Percentiles rank a stretch among this genome's conserved stretches.
phyloP scores from a whole-genome alignment of 768 basidiomycete genomes.

The Mycena haematopus region DNA sequence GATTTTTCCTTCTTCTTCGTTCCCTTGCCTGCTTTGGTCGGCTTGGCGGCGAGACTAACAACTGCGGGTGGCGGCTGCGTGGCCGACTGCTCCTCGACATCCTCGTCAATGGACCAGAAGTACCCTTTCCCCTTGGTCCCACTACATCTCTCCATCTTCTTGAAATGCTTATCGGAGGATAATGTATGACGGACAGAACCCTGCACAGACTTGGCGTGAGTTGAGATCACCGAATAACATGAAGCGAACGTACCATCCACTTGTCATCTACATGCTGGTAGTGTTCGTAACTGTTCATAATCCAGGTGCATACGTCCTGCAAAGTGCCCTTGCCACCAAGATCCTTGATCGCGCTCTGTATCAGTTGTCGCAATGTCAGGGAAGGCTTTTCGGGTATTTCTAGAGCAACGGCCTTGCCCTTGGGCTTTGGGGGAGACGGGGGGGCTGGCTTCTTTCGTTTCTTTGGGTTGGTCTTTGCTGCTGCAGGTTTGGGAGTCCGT shows the following conservation, averaged over 20 bases:
- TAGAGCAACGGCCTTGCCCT: slow-evolving; percentile 48
- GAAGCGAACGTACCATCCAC: slow-evolving; percentile 78
- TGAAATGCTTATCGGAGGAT: slow-evolving; percentile 91
- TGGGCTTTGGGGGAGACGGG: slow-evolving; percentile 51
- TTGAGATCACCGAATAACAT: slow-evolving; percentile 16
- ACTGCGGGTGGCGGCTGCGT: slow-evolving; percentile 35
- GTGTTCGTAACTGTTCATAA: slow-evolving; percentile 87
- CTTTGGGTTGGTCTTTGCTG: slow-evolving; percentile 59
- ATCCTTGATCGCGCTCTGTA: slow-evolving; percentile 85
- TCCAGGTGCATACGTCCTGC: slow-evolving; percentile 93
- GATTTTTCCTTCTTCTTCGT: slow-evolving; percentile 59
- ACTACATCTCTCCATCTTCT: slow-evolving; percentile 85
- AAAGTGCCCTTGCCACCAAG: slow-evolving; percentile 87
- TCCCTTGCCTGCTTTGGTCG: slow-evolving; percentile 35
- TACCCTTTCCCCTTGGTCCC: slow-evolving; percentile 92
- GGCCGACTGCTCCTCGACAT: slow-evolving; percentile 55
- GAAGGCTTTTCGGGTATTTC: slow-evolving; percentile 90
- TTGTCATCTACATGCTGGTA: slow-evolving; percentile 87
- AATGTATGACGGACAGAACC: slow-evolving; percentile 95
- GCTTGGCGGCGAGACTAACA: slow-evolving; percentile 34
- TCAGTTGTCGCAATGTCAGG: slow-evolving; percentile 90
- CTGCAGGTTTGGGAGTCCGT: slow-evolving; percentile 67
- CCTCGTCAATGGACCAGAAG: slow-evolving; percentile 91
- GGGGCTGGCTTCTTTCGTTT: slow-evolving; percentile 75
- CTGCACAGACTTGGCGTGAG: slow-evolving; percentile 47